These are phyloP conservation scores for Podospora fimiseda DNA, from an alignment of 495 filamentous ascomycete genomes.

Conservation along the genomic window DNA sequence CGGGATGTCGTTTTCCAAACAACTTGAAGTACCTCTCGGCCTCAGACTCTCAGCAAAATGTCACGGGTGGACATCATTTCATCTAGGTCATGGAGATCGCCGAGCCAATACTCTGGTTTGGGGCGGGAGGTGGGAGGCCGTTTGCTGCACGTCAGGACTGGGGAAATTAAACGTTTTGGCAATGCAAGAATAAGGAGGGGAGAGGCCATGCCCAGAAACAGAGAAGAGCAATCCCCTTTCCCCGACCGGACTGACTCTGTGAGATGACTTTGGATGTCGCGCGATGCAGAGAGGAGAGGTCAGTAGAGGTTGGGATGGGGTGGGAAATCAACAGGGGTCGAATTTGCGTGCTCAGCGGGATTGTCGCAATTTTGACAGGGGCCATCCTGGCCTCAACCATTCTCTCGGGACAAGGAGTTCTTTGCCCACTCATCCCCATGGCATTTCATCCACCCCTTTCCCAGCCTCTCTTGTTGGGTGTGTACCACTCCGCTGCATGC, in stretches of 20 bases:
- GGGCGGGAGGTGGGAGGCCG: too few relatives aligned
- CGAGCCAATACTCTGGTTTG: too few relatives aligned
- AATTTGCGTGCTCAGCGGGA: slow-evolving; percentile 23
- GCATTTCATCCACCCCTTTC: background rate
- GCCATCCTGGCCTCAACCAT: slow-evolving; percentile 25
- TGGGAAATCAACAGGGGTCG: slow-evolving; percentile 16
- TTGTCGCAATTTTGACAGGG: slow-evolving; percentile 24
- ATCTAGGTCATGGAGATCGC: too few relatives aligned
- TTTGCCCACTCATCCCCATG: slow-evolving; percentile 1
- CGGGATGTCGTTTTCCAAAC: background rate
- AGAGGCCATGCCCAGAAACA: background rate
- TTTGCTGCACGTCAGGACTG: too few relatives aligned
- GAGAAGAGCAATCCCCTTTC: slow-evolving; percentile 1
- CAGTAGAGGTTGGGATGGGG: slow-evolving; percentile 11
- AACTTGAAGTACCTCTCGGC: background rate
- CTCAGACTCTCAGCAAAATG: background rate
- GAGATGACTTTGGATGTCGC: too few relatives aligned
- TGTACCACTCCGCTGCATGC: slow-evolving; percentile 9
- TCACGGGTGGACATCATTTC: too few relatives aligned
- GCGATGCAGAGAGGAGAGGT: too few relatives aligned
- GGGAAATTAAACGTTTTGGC: too few relatives aligned
- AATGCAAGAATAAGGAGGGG: too few relatives aligned
- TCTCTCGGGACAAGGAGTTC: slow-evolving; percentile 22
- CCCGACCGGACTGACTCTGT: slow-evolving; percentile 5
- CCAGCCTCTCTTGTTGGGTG: background rate